Evolutionary conservation across 192 early-diverging fungal species (phyloP).

Genomic region (Podochytrium sp.): DNA sequence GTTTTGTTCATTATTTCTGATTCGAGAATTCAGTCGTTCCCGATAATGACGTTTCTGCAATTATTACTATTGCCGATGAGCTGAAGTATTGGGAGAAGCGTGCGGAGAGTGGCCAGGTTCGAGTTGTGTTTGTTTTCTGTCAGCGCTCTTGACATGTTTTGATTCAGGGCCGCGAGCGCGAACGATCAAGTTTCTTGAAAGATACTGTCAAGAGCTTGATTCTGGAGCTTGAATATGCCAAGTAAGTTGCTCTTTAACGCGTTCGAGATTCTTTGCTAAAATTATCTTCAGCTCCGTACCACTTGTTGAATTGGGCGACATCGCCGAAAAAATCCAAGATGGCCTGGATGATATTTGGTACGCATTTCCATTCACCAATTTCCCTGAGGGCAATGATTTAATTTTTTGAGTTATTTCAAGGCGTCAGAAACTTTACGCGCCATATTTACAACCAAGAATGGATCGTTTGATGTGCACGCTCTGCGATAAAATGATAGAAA

Average conservation of each 20-base stretch:
- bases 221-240: constrained; percentile 3
- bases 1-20: not conserved
- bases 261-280: not conserved
- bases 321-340: constrained; percentile 31
- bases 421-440: constrained; percentile 40
- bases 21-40: not conserved
- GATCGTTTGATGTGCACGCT: constrained; percentile 40
- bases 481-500: constrained; percentile 35
- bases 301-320: constrained; percentile 7
- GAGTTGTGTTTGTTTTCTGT: not conserved
- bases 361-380: not conserved
- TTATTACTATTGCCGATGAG: not conserved
- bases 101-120: constrained; percentile 16
- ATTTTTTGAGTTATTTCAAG: constrained; percentile 10
- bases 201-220: not conserved
- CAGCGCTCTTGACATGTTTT: not conserved
- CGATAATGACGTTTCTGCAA: constrained; percentile 1
- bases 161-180: constrained; percentile 17
- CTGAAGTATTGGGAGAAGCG: constrained; percentile 13
- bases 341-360: constrained; percentile 29
- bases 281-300: not conserved
- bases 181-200: constrained; percentile 11
- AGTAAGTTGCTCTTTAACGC: not conserved
- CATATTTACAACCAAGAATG: constrained; percentile 49
- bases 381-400: not conserved